Evolutionary conservation across 1,284 basidiomycete genomes (phyloP).

Genomic region (Cryptococcus maquisensis): DNA sequence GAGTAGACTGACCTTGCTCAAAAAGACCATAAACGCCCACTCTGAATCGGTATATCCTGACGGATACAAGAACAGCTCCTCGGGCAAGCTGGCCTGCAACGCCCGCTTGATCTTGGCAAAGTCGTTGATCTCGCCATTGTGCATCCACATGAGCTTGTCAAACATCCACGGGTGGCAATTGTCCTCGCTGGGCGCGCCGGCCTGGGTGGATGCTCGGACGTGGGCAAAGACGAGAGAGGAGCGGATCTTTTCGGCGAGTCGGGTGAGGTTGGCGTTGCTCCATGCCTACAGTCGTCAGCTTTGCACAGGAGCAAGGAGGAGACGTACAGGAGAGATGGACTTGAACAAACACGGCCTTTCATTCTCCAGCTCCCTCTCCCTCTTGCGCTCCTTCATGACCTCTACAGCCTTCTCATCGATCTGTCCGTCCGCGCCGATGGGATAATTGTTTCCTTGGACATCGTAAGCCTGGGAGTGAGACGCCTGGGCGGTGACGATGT

Average conservation of each 20-base stretch:
- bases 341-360: conserved; percentile 92
- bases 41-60: conserved; percentile 95
- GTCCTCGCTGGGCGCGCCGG: conserved; percentile 63
- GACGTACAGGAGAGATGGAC: conserved; percentile 81
- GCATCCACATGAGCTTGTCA: conserved; percentile 93
- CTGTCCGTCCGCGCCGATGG: background rate
- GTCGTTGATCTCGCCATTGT: conserved; percentile 80
- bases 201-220: conserved; percentile 75
- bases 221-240: conserved; percentile 89
- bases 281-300: conserved; percentile 62
- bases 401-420: conserved; percentile 17
- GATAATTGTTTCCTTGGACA: background rate
- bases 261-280: conserved; percentile 85
- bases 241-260: conserved; percentile 91
- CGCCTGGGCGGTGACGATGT: background rate
- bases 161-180: conserved; percentile 91
- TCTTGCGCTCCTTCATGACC: conserved; percentile 25
- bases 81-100: conserved; percentile 67
- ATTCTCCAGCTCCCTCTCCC: conserved; percentile 64
- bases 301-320: background rate
- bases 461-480: conserved; percentile 10
- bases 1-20: conserved; percentile 63
- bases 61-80: conserved; percentile 77
- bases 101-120: conserved; percentile 75
- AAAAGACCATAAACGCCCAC: conserved; percentile 88